Evolutionary conservation across 2,329 filamentous ascomycete species (phyloP).

Genomic region (Lojkania enalia): DNA sequence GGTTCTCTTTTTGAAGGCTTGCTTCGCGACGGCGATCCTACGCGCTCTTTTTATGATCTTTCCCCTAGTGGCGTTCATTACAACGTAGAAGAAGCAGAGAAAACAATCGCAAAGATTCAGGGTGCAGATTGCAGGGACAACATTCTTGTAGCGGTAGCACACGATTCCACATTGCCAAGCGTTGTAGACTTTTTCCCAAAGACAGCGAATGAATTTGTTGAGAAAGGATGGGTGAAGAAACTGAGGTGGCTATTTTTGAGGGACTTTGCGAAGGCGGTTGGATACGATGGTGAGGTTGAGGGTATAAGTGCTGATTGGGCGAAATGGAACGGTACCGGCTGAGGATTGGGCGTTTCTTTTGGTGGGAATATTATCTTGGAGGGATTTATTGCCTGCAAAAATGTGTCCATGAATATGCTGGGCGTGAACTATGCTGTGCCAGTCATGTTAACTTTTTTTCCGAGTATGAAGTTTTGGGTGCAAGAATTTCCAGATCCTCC

Average conservation of each 20-base stretch:
- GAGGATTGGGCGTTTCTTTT: too few species aligned
- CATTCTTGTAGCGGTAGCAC: conserved; percentile 11
- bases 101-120: conserved; percentile 7
- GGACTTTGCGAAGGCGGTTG: too few species aligned
- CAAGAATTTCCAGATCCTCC: too few species aligned
- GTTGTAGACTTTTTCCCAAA: conserved; percentile 9
- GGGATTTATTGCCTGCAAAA: too few species aligned
- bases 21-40: not conserved
- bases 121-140: conserved; percentile 5
- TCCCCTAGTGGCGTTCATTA: conserved; percentile 2
- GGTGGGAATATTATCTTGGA: too few species aligned
- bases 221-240: conserved; percentile 7
- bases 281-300: too few species aligned
- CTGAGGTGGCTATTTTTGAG: conserved; percentile 9
- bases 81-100: conserved; percentile 5
- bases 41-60: conserved; percentile 1
- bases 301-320: too few species aligned
- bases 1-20: not conserved
- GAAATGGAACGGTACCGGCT: too few species aligned
- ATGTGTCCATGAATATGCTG: too few species aligned
- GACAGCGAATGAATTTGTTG: conserved; percentile 6
- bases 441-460: too few species aligned
- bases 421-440: too few species aligned
- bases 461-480: too few species aligned
- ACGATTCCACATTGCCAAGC: conserved; percentile 5